Percentiles rank a stretch among this genome's conserved stretches.
These are phyloP conservation scores for Nothomitra cinnamomea DNA, from an alignment of 2,329 filamentous ascomycete genomes.

Conservation along the genomic window DNA sequence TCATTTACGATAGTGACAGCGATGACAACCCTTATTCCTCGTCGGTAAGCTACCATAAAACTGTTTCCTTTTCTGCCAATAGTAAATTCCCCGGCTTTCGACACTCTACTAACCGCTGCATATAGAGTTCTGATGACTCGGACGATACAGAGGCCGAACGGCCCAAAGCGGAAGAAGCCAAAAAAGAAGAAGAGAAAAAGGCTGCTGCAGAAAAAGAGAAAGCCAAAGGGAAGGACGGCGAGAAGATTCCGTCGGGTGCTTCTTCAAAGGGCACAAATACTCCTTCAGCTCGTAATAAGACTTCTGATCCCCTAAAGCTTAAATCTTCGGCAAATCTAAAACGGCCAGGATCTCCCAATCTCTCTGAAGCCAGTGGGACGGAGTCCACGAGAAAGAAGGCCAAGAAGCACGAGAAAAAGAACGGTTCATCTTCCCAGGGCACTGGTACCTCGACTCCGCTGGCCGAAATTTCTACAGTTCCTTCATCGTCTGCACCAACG, in stretches of 20 bases:
- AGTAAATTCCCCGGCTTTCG: constrained; percentile 11
- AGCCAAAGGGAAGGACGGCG: constrained; percentile 30
- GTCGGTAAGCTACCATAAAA: constrained; percentile 23
- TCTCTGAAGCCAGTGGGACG: constrained; percentile 82
- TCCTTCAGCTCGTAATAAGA: constrained; percentile 40
- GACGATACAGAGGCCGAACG: constrained; percentile 42
- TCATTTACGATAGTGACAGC: constrained; percentile 64
- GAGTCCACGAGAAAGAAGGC: constrained; percentile 42
- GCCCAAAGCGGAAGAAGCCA: constrained; percentile 35
- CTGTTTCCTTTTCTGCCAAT: constrained; percentile 5
- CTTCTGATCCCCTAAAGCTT: constrained; percentile 30
- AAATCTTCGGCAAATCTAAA: constrained; percentile 44
- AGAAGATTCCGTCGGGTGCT: constrained; percentile 30
- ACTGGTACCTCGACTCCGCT: constrained; percentile 41
- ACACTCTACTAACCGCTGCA: constrained; percentile 10
- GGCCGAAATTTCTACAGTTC: constrained; percentile 19
- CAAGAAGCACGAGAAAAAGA: constrained; percentile 60
- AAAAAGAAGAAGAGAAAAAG: constrained; percentile 37
- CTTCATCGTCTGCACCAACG: neutral
- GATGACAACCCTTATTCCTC: constrained; percentile 39
- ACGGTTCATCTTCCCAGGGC: constrained; percentile 29
- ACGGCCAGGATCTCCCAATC: constrained; percentile 68
- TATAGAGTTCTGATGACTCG: constrained; percentile 40
- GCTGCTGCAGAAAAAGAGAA: constrained; percentile 30
- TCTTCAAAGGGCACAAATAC: constrained; percentile 56